Evolutionary conservation across 2,329 filamentous ascomycete genomes (phyloP), one percentile per base, ranked within the genome.

Genomic region (Scedosporium dehoogii): DNA sequence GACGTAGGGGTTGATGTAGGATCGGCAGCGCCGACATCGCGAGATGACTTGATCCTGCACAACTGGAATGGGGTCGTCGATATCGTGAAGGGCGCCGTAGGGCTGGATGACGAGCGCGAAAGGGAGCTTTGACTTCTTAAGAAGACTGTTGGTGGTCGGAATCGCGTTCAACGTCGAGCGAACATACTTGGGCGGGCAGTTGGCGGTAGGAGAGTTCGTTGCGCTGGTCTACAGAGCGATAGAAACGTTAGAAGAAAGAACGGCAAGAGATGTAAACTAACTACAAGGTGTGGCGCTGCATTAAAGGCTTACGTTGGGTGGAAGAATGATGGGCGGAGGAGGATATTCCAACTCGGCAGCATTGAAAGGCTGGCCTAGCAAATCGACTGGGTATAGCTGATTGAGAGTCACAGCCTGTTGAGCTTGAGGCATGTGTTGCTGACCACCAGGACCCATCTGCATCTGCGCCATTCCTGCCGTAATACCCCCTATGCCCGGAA

Each of bases 41-140:
- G 93, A 96, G 73, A 99, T 99, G 67, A 97, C 90, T 76, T 97
- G 94, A 73, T 99, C 94, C 71, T 96, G 90, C 29, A 97, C 90
- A 58, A 99, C 86, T 6, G 93, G 94, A 1, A 99, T 86, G 25
- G 86, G 84, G 69, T 97, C 94, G 74, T 97, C 93, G 21, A 90
- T 84, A 73, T 99, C 94, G 73, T 97, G 93, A 33, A 99, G 85
- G 27, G 92, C 86, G 46, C 88, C 91, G 71, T 97, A 99, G 14
- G 94, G 94, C 75, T 97, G 93, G 67, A 99, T 97, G 66, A 97
- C 87, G 44, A 99, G 86, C 48, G 93, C 92, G 72, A 97, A 96
- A 0, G 94, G 94, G 63, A 99, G 82, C 75, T 92, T 94, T 62
- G 92, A 96, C 79, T 97, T 97, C 79, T 97, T 99, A 64, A 99